Evolutionary conservation across 768 basidiomycete species (phyloP), one percentile per base, ranked within the genome.

Genomic region (Termitomyces sp.): DNA sequence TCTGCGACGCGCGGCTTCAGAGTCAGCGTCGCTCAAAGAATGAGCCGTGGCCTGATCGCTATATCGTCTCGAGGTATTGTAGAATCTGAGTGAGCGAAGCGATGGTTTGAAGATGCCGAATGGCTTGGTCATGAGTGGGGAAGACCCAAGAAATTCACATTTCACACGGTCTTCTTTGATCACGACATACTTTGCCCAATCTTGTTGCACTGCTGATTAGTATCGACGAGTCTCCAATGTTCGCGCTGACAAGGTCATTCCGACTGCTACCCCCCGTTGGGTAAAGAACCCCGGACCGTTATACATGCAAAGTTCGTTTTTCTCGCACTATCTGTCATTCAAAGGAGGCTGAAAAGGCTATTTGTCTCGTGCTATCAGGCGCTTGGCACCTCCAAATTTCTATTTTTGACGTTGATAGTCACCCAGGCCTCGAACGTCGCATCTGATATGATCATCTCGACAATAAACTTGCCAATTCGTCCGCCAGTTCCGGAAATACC

Each of bases 1-100:
- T 63, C 80, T 79, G 28, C 84, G 75, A 35, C 78, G 73, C 53
- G 75, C 75, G 20, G 74, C 77, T 54, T 81, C 79, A 53, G 73
- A 62, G 55, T 76, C 73, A 50, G 73, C 72, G 42, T 73, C 69
- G 9, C 33, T 50, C 35, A 39, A 24, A 39, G 42, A 46, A 35
- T 65, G 40, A 33, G 64, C 62, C 40, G 46, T 48, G 9, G 60
- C 28, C 9, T 40, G 49, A 35, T 52, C 56, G 24, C 51, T 59
- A 33, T 48, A 59, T 28, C 35, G n/a, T 51, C 65, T 60, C 16
- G 18, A 33, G 15, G 28, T 42, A 4, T n/a, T 22, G 2, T 36
- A 11, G 4, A 38, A 38, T 32, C 50, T 64, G 11, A 32, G 20
- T 6, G 40, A 16, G 56, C 55, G 53, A 33, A 60, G 39, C 63